Conservation (phyloP, 495 filamentous ascomycete species). For the Tetracladium marchalianum region DNA sequence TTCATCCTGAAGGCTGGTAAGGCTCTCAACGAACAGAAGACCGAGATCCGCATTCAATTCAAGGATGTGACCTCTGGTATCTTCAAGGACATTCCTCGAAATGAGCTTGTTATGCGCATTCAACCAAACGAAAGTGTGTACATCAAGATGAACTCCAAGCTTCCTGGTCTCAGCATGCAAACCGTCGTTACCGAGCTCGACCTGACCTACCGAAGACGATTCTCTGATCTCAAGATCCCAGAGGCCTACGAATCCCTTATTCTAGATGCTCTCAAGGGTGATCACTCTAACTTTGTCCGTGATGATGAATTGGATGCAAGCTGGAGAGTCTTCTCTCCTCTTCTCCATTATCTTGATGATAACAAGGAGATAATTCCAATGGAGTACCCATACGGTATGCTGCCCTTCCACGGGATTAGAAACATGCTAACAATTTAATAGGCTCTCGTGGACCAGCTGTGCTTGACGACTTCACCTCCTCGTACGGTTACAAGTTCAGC, state of each 20-base stretch:
- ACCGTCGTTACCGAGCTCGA: conserved; percentile 98
- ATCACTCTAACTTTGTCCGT: conserved; percentile 99
- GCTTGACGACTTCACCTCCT: conserved; percentile 94
- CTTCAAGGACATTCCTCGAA: conserved; percentile 99
- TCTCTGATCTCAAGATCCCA: conserved; percentile 98
- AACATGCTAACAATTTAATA: conserved; percentile 26
- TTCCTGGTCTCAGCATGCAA: conserved; percentile 98
- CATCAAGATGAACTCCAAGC: conserved; percentile 99
- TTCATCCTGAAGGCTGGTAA: conserved; percentile 99
- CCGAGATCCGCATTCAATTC: conserved; percentile 98
- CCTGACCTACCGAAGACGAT: conserved; percentile 93
- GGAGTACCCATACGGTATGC: conserved; percentile 98
- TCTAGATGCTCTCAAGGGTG: conserved; percentile 94
- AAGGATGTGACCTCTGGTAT: conserved; percentile 98
- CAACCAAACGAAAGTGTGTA: conserved; percentile 99
- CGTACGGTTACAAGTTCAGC: conserved; percentile 98
- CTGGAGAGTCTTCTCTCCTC: conserved; percentile 97
- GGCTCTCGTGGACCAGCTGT: conserved; percentile 95
- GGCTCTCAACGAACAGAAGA: conserved; percentile 99
- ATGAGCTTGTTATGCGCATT: conserved; percentile 98
- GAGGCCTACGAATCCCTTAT: conserved; percentile 99
- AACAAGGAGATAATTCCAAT: conserved; percentile 99
- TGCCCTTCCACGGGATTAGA: neutral
- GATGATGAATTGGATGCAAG: conserved; percentile 97
- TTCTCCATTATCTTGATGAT: conserved; percentile 95